Evolutionary conservation across 2,329 filamentous ascomycete genomes (phyloP), one percentile per base, ranked within the genome.

Genomic region (Talaromyces sp.): DNA sequence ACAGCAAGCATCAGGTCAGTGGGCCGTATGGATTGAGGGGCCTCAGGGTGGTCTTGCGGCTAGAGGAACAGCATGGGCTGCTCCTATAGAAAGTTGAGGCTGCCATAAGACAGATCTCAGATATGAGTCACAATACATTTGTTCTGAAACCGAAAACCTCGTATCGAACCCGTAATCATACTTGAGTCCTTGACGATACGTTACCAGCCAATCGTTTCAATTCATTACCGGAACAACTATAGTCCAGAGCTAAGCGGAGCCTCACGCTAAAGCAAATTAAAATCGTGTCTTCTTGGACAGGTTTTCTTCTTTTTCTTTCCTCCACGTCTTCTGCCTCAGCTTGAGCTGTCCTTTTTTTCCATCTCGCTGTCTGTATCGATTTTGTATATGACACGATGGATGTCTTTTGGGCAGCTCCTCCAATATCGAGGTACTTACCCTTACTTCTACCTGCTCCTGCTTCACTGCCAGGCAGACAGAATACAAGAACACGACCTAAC

Each of bases 1-100:
- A 58, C 75, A 75, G n/a, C 50, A 56, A 33, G 39, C 44, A 18
- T 42, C 25, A 25, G 37, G 21, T 14, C 35, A 35, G 14, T 88
- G 83, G 81, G 83, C 87, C 66, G 80, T 89, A 8, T 90, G 87
- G 88, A 82, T 89, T 61, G 85, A 88, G 71, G 84, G 83, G 5
- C 79, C 76, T 1, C 78, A 83, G 48, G 87, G 87, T 1, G 83
- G 86, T 7, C 78, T 89, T 71, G 84, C 86, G 16, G 88, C 89
- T 21, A 87, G 83, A 72, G 88, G 84, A 4, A 84, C 76, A 46
- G 80, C 71, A 25, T 66, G 64, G 46, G 70, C 69, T 35, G 61
- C n/a, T 44, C 33, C 14, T 21, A 35, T 52, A 18, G 18, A 35
- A 40, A 21, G 12, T 21, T 42, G 21, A 39, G 16, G 33, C 8